Evolutionary conservation across 164 flowering plant species (phyloP).

Genomic region (Santalum album): DNA sequence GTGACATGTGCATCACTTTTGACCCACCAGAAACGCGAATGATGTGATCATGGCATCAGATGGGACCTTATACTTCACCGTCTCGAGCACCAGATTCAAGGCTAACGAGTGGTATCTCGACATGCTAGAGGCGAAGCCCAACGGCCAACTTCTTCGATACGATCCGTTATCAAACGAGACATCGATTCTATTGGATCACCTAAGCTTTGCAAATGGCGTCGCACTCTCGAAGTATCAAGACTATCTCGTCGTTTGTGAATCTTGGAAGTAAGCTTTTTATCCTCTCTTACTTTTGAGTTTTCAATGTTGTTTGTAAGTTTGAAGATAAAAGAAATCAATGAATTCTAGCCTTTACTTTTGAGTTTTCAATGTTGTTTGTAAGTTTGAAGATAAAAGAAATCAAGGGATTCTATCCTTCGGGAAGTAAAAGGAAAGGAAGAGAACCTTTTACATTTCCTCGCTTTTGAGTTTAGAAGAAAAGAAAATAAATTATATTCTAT

Average conservation of each 20-base stretch:
- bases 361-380: neutral
- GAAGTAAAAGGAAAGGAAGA: neutral
- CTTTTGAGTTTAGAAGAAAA: no score
- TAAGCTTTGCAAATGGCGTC: constrained; percentile 68
- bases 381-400: neutral
- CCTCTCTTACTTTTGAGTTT: neutral
- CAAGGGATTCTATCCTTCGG: neutral
- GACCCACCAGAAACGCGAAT: constrained; percentile 44
- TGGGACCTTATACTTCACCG: constrained; percentile 54
- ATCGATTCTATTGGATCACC: constrained; percentile 31
- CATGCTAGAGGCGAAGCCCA: constrained; percentile 59
- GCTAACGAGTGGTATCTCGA: constrained; percentile 44
- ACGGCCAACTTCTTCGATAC: constrained; percentile 57
- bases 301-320: neutral
- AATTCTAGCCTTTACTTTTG: neutral
- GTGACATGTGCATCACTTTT: no score
- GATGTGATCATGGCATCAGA: constrained; percentile 59
- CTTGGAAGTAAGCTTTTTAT: constrained; percentile 44
- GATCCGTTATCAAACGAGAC: constrained; percentile 35
- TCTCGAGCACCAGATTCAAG: constrained; percentile 55
- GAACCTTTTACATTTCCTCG: no score
- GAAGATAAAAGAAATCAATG: neutral
- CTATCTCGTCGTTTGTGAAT: constrained; percentile 58
- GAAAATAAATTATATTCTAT: no score
- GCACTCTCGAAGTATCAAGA: constrained; percentile 51